phyloP scores from a whole-genome alignment of 768 basidiomycete genomes.

The Sutorius australiensis region DNA sequence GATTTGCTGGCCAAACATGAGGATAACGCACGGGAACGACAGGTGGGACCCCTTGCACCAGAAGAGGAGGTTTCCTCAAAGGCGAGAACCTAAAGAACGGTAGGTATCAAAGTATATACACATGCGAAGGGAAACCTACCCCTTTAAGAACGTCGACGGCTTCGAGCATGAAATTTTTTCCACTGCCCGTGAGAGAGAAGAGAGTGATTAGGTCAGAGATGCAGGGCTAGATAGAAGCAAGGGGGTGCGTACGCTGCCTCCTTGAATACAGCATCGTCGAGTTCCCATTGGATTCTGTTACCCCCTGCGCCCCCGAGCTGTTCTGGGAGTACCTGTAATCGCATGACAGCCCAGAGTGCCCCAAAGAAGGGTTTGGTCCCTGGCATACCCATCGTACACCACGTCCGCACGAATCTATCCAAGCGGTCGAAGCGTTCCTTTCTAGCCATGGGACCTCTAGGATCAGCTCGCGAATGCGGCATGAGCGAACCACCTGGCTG shows the following conservation, averaged over 20 bases:
- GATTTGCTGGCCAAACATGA: conserved; percentile 56
- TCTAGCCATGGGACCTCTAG: conserved; percentile 56
- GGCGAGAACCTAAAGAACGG: conserved; percentile 47
- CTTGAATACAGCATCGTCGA: conserved; percentile 92
- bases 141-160: conserved; percentile 89
- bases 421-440: conserved; percentile 77
- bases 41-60: conserved; percentile 26
- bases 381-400: conserved; percentile 85
- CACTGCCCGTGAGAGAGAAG: conserved; percentile 45
- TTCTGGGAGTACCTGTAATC: conserved; percentile 77
- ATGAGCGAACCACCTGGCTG: conserved; percentile 76
- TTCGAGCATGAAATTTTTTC: conserved; percentile 92
- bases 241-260: conserved; percentile 76
- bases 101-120: conserved; percentile 5
- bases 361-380: conserved; percentile 81
- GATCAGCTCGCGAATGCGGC: conserved; percentile 68
- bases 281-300: conserved; percentile 77
- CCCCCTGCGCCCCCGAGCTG: conserved; percentile 77
- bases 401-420: conserved; percentile 69
- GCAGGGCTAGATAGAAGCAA: conserved; percentile 3
- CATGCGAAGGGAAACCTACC: conserved; percentile 41
- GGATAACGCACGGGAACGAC: conserved; percentile 37
- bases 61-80: conserved; percentile 64
- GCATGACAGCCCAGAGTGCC: conserved; percentile 69
- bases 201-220: conserved; percentile 13